Base-by-base conservation (phyloP, 2,329 filamentous ascomycete genomes). In the Colletotrichum sp. region DNA sequence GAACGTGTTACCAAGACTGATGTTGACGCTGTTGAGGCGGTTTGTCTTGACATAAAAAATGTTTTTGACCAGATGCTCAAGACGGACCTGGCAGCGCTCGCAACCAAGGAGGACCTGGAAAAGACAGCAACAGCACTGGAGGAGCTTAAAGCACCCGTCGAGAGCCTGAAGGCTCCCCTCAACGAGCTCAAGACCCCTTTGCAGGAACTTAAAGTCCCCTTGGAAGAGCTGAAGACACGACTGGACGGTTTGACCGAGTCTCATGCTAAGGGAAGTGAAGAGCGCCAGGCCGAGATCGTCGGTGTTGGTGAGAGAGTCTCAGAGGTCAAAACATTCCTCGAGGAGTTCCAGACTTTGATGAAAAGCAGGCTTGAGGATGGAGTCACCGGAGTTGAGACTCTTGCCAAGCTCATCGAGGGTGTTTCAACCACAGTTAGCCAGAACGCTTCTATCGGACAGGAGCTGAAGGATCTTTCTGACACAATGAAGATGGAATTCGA, bases 401-500 rank as follows among this genome's bases (percentile, higher is more conserved):
- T 98, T 4, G 91, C 95, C 75, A 94, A 95, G 79, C 87, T 93
- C 18, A 88, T 95, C 2, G 91, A 94, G 78, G 88, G 90, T 59
- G 87, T 96, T 75, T 89, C 93, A 80, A 93, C 94, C 80, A 90
- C 89, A 59, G 86, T 93, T 44, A 86, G 86, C 71, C 89, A 90
- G 79, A 93, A 92, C 75, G 89, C 90, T 44, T 89, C 84, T 55
- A 84, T 92, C 26, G 86, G 88, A 32, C 88, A 91, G n/a, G 93
- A 93, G 77, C 86, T 96, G 69, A 93, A 93, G 80, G 93, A 94
- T 71, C 90, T 96, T 83, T 91, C 93, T 55, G 93, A 95, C 71
- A 91, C 92, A 4, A 92, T 99, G 85, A 96, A 94, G 83, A 87
- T 91, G 2, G 96, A 98, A 82, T 98, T 99, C 76, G 96, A 98